Conservation (phyloP, 768 basidiomycete species). For the Thelephora ganbajun region DNA sequence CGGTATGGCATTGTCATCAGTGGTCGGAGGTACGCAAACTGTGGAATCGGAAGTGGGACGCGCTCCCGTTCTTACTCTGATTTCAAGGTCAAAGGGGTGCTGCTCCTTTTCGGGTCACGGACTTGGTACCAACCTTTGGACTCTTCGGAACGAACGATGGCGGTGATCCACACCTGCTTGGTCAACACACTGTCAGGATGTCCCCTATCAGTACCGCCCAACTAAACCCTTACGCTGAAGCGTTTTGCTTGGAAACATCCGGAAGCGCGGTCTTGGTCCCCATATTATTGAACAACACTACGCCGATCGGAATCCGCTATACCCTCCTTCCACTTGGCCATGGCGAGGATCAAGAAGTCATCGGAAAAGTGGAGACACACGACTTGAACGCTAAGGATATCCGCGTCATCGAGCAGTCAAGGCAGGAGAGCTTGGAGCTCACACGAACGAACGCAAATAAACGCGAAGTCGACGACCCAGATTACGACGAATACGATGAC, state of each 20-base stretch:
- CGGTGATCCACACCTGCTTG: slow-evolving; percentile 52
- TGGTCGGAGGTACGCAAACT: not conserved
- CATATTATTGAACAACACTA: slow-evolving; percentile 81
- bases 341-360: slow-evolving; percentile 18
- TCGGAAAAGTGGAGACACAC: slow-evolving; percentile 32
- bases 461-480: slow-evolving; percentile 23
- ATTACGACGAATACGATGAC: slow-evolving; percentile 62
- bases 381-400: slow-evolving; percentile 53
- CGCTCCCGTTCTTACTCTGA: slow-evolving; percentile 3
- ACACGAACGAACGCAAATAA: slow-evolving; percentile 21
- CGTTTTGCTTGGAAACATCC: slow-evolving; percentile 56
- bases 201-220: slow-evolving; percentile 90
- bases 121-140: slow-evolving; percentile 33
- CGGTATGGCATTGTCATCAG: slow-evolving; percentile 8
- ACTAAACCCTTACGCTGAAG: slow-evolving; percentile 61
- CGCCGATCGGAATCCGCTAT: slow-evolving; percentile 57
- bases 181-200: slow-evolving; percentile 85
- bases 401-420: slow-evolving; percentile 47
- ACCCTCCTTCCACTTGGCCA: slow-evolving; percentile 53
- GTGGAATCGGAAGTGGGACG: not conserved
- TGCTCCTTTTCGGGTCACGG: slow-evolving; percentile 27
- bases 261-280: slow-evolving; percentile 55
- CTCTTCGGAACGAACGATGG: slow-evolving; percentile 27
- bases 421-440: slow-evolving; percentile 36
- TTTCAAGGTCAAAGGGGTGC: slow-evolving; percentile 8